Base-by-base conservation (phyloP, 805 yeast species). In the Candida taoyuanica region DNA sequence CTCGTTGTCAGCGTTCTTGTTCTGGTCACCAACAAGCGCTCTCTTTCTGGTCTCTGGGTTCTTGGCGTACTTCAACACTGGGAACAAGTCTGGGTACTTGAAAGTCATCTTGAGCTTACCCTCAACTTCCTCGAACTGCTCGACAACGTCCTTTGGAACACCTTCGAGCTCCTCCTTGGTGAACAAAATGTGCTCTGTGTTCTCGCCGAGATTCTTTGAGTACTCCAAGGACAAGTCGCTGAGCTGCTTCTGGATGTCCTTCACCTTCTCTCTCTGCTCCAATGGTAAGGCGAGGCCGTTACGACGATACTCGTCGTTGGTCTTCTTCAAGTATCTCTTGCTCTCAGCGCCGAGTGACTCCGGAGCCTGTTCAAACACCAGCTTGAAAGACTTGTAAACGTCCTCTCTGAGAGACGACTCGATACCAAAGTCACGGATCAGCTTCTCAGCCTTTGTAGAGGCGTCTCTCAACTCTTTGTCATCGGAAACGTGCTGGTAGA, bases 11-110 rank as follows among this genome's bases (percentile, higher is more conserved):
- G 80, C 73, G 31, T 71, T 76, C 52, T 83, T 81, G 56, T 76
- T 74, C 58, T 81, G 86, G 58, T 80, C 81, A 20, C 81, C 87
- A 31, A 73, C 52, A 49, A 69, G 81, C 2, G 87, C 86, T 11
- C 59, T 54, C 53, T 74, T 78, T 63, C 95, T 74, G 3, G 93
- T 83, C 16, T 71, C 73, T 30, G 78, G 70, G 46, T 62, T 63
- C 39, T 70, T 67, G 30, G 94, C 89, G 58, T 78, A 78, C 56
- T 83, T 82, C 59, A 84, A 60, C n/a, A 82, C 81, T 2, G 94
- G 94, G 44, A 81, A 65, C 33, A 81, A 59, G 55, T 85, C 95
- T 1, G 95, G 93, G 52, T 82, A 83, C 59, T 86, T 85, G 65
- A 75, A 84, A 3, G 93, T 81, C 68, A 86, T 81, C 54, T 81